Percentiles rank a stretch among this genome's conserved stretches.
phyloP scores from a whole-genome alignment of 345 rosid species.

The Dipteronia dyeriana region DNA sequence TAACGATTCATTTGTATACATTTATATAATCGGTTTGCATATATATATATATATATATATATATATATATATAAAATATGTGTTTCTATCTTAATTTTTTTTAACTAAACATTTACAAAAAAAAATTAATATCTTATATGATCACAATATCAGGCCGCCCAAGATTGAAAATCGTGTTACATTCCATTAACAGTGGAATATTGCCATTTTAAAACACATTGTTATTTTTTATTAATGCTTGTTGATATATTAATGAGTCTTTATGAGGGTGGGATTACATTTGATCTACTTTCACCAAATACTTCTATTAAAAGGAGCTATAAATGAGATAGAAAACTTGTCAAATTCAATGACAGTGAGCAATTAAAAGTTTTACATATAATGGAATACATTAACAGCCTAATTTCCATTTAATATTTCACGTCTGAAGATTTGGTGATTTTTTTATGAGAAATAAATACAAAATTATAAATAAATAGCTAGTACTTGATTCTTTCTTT shows the following conservation, averaged over 20 bases:
- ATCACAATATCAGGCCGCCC: not conserved
- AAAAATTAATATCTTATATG: too few relatives aligned
- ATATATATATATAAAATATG: too few relatives aligned
- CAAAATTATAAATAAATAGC: not conserved
- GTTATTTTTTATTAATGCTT: too few relatives aligned
- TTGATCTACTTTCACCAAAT: not conserved
- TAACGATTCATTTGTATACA: too few relatives aligned
- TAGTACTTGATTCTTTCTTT: constrained; percentile 3
- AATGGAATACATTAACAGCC: constrained; percentile 8
- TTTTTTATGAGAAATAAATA: not conserved
- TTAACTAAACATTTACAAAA: too few relatives aligned
- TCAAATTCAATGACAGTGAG: not conserved
- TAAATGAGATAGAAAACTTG: not conserved
- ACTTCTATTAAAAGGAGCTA: not conserved
- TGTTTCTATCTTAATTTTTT: too few relatives aligned
- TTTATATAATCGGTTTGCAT: too few relatives aligned
- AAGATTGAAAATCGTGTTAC: not conserved
- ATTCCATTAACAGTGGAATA: not conserved
- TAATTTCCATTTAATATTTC: constrained; percentile 23
- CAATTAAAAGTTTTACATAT: not conserved
- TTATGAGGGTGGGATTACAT: not conserved
- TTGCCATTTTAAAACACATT: not conserved
- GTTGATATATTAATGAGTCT: not conserved
- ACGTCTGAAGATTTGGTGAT: not conserved
- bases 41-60: too few relatives aligned